These are phyloP conservation scores for Neurospora crassa DNA, from an alignment of 2,329 filamentous ascomycete species.

Conservation along the genomic window DNA sequence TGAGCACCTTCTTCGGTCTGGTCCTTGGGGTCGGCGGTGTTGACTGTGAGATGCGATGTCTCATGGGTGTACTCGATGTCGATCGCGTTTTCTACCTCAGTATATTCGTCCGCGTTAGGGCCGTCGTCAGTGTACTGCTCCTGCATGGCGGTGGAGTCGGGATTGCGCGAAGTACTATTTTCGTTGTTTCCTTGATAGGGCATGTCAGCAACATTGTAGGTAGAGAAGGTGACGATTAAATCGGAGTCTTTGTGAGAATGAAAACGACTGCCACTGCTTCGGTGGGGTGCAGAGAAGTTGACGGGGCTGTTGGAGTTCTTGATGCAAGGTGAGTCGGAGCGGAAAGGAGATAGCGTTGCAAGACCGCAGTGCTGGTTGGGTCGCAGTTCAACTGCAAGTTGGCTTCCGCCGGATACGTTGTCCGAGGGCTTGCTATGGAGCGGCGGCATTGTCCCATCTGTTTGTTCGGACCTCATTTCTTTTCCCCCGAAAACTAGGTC, in stretches of 20 bases:
- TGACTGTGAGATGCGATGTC: not conserved
- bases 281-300: not conserved
- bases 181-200: constrained; percentile 13
- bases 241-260: constrained; percentile 2
- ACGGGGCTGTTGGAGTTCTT: not conserved
- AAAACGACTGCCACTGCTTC: not conserved
- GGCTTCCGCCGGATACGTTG: not conserved
- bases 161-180: constrained; percentile 5
- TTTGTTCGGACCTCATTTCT: not conserved
- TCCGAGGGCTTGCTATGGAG: not conserved
- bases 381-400: not conserved
- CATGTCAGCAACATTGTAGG: constrained; percentile 13
- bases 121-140: constrained; percentile 11
- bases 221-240: constrained; percentile 5
- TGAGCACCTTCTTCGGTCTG: not conserved
- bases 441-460: not conserved
- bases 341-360: not conserved
- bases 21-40: not conserved
- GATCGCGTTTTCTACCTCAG: not conserved
- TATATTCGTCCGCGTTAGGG: not conserved
- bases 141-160: constrained; percentile 9
- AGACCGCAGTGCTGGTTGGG: not conserved
- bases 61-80: constrained; percentile 2
- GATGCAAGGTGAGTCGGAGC: not conserved
- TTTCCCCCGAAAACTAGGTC: not conserved